Conservation (phyloP, 164 flowering plant genomes). For the Piper longum region DNA sequence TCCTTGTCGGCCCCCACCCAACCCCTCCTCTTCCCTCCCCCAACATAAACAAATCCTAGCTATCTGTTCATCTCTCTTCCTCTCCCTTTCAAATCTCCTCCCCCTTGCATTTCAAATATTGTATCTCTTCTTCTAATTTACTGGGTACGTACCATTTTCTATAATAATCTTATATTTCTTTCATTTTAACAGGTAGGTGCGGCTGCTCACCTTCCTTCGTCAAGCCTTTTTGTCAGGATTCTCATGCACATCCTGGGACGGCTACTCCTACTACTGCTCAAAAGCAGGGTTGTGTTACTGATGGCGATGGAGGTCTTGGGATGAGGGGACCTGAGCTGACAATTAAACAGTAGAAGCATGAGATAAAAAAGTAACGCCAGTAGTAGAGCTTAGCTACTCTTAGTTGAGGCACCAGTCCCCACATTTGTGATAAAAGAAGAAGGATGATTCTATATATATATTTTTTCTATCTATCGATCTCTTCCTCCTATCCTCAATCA, state of each 20-base stretch:
- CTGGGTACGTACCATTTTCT: neutral
- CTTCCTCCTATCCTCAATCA: neutral
- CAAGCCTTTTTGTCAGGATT: neutral
- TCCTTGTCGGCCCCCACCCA: neutral
- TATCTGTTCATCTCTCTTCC: neutral
- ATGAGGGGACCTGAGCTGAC: neutral
- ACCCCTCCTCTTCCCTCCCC: neutral
- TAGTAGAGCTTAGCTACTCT: neutral
- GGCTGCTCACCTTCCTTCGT: constrained; percentile 7
- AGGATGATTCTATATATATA: neutral
- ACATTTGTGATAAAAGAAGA: neutral
- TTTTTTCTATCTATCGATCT: no score
- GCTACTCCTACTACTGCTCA: neutral
- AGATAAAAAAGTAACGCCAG: constrained; percentile 4
- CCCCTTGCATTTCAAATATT: neutral
- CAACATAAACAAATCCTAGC: neutral
- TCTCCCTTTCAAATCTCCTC: neutral
- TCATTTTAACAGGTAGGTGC: constrained; percentile 3
- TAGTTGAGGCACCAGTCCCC: neutral
- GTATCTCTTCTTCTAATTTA: neutral
- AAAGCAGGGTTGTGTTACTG: neutral
- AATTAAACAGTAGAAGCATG: constrained; percentile 6
- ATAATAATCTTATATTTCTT: neutral
- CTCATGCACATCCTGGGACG: constrained; percentile 1
- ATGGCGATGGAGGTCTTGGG: neutral